A percentile compares a stretch with the other conserved stretches of the same genome.
phyloP scores from a whole-genome alignment of 163 green algal species.

The Volvox carteri region DNA sequence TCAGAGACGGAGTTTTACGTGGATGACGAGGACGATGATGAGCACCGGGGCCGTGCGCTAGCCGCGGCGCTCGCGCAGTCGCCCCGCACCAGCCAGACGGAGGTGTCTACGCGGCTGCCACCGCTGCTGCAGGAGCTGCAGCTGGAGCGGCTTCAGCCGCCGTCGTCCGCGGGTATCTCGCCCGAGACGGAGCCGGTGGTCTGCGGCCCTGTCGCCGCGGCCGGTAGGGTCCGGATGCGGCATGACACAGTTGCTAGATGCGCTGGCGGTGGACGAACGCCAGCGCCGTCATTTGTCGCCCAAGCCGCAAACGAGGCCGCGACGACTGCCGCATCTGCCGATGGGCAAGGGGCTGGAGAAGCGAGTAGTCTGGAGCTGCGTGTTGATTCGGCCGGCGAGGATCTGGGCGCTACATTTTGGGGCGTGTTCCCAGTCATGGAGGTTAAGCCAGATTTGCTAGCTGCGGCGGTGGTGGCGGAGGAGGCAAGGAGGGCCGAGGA shows the following conservation, averaged over 20 bases:
- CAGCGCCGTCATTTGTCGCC: not conserved
- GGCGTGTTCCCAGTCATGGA: not conserved
- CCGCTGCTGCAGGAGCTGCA: not conserved
- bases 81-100: not conserved
- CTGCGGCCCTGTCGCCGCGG: too few relatives aligned
- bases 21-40: conserved; percentile 33
- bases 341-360: not conserved
- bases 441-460: not conserved
- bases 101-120: not conserved
- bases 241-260: too few relatives aligned
- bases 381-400: not conserved
- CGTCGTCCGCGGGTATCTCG: not conserved
- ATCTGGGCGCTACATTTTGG: not conserved
- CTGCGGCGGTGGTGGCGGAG: not conserved
- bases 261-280: not conserved
- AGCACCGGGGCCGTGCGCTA: conserved; percentile 6
- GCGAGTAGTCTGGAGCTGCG: not conserved
- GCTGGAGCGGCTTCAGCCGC: not conserved
- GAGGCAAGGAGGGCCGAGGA: too few relatives aligned
- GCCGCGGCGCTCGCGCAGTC: conserved; percentile 19
- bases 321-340: too few relatives aligned
- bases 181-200: too few relatives aligned
- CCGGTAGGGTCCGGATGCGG: too few relatives aligned
- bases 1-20: conserved; percentile 34
- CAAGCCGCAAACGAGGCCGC: not conserved